Conservation (phyloP, 768 basidiomycete species). For the Scleroderma citrinum region DNA sequence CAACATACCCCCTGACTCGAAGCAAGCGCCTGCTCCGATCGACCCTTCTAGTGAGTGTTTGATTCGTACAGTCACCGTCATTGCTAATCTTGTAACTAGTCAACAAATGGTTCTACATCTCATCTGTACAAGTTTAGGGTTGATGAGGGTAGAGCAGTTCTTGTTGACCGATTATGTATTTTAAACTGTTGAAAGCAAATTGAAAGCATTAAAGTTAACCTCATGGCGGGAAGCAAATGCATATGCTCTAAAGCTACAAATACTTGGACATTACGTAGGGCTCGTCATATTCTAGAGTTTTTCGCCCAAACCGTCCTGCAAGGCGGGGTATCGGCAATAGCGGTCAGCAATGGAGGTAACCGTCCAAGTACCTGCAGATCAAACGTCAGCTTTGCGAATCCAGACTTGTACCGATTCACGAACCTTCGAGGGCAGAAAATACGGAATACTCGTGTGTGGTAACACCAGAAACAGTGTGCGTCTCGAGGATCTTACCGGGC, state of each 20-base stretch:
- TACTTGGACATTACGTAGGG: conserved; percentile 18
- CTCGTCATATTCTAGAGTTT: conserved; percentile 21
- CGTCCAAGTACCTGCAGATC: conserved; percentile 72
- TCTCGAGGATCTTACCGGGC: conserved; percentile 78
- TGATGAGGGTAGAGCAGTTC: neutral
- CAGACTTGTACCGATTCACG: conserved; percentile 11
- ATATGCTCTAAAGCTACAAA: conserved; percentile 18
- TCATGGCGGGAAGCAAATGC: neutral
- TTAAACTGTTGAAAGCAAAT: no score
- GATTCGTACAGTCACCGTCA: neutral
- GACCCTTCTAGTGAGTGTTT: conserved; percentile 76
- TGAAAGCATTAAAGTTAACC: neutral
- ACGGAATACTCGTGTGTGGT: conserved; percentile 78
- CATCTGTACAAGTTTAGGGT: conserved; percentile 71
- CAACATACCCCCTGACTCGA: conserved; percentile 68
- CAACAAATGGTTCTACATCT: conserved; percentile 93
- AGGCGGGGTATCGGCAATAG: conserved; percentile 82
- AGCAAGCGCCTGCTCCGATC: conserved; percentile 80
- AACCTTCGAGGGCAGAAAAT: conserved; percentile 87
- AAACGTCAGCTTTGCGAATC: conserved; percentile 3
- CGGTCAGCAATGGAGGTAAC: conserved; percentile 88
- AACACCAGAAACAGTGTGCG: conserved; percentile 83
- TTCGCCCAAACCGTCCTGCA: conserved; percentile 43
- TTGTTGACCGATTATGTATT: neutral
- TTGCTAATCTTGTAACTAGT: conserved; percentile 38